A percentile compares a stretch with the other conserved stretches of the same genome.
Evolutionary conservation across 805 yeast species (phyloP).

Genomic region (Starmerella floris): DNA sequence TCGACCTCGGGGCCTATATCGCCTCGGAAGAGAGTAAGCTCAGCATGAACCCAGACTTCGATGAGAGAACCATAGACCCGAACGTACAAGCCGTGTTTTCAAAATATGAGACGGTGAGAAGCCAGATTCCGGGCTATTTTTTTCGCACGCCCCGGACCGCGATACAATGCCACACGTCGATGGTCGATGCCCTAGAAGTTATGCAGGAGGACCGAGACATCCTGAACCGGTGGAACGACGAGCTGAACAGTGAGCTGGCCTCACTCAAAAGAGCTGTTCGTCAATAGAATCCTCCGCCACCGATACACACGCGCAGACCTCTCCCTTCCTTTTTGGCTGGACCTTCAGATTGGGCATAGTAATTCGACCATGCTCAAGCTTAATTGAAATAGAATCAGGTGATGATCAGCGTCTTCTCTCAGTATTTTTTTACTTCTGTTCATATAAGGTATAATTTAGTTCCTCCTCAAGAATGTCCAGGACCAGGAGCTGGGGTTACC

Average conservation of each 20-base stretch:
- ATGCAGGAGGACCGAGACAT: slow-evolving; percentile 6
- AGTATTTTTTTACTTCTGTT: no score
- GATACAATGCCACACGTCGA: not conserved
- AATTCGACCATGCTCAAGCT: no score
- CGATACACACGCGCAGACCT: no score
- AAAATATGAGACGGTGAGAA: not conserved
- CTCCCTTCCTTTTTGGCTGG: no score
- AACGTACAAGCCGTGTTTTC: not conserved
- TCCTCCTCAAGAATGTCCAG: no score
- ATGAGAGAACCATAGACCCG: not conserved
- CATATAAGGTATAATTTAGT: no score
- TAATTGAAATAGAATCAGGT: no score
- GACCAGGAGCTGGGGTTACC: no score
- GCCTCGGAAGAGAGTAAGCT: not conserved
- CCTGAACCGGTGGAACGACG: not conserved
- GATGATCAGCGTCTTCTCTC: no score
- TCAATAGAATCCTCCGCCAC: no score
- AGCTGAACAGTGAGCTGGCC: not conserved
- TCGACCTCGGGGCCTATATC: not conserved
- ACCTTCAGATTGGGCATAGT: no score
- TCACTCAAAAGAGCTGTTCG: no score
- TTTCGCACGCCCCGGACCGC: not conserved
- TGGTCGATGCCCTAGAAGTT: slow-evolving; percentile 14
- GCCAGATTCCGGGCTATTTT: not conserved
- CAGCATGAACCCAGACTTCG: not conserved